Conservation (phyloP, 2,329 filamentous ascomycete genomes). For the Colletotrichum graminicola region DNA sequence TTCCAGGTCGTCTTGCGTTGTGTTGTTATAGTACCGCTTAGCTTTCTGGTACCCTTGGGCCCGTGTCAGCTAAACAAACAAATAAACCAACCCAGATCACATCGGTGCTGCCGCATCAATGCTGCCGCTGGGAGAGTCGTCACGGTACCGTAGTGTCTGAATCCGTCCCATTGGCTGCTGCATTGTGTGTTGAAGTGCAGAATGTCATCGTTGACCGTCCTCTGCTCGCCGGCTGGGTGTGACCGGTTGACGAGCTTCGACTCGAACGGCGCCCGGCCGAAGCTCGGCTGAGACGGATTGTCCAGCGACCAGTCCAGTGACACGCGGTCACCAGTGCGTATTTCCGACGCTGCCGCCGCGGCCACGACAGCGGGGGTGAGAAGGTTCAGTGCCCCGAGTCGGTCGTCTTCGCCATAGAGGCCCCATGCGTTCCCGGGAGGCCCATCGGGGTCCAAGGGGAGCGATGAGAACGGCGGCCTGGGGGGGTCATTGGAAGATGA, state of each 20-base stretch:
- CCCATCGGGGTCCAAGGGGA: conserved; percentile 63
- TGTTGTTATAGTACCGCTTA: conserved; percentile 50
- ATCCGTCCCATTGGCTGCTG: conserved; percentile 56
- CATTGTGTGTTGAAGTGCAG: conserved; percentile 54
- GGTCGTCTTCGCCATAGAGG: conserved; percentile 62
- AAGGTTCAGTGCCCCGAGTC: conserved; percentile 67
- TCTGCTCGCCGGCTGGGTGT: conserved; percentile 43
- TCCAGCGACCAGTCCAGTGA: conserved; percentile 52
- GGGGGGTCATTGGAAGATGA: not conserved
- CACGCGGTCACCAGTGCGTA: conserved; percentile 45
- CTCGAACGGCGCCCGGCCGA: conserved; percentile 48
- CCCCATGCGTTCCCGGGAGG: conserved; percentile 69
- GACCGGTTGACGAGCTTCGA: conserved; percentile 57
- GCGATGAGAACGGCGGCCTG: conserved; percentile 45
- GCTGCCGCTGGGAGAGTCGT: conserved; percentile 48
- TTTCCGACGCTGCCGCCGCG: conserved; percentile 43
- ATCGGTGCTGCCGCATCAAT: not conserved
- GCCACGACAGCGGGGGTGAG: conserved; percentile 61
- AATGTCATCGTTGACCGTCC: conserved; percentile 51
- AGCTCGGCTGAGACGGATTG: conserved; percentile 51
- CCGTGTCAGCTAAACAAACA: not conserved
- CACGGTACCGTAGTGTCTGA: conserved; percentile 50
- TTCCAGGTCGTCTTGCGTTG: conserved; percentile 58
- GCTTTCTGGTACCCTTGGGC: conserved; percentile 52
- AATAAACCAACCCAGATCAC: too few species aligned